Base-by-base conservation (phyloP, 1,139 yeast species). In the Saccharomyces pastorianus region DNA sequence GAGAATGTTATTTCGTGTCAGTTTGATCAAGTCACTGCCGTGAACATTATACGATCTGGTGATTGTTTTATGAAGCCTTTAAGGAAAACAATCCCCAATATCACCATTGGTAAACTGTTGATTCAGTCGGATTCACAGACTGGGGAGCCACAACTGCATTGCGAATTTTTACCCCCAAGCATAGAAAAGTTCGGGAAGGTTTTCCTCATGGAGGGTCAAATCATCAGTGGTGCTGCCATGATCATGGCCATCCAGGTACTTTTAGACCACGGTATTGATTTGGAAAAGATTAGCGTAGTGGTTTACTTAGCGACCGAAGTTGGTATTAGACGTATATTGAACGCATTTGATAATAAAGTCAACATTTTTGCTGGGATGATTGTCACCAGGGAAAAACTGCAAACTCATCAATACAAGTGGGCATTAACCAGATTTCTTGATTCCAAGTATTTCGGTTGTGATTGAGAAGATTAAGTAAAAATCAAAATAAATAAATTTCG, bases 241-340 rank as follows among this genome's bases (percentile, higher is more conserved):
- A 87, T 89, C 51, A 93, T 93, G 98, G 96, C 97, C 0, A 81
- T 89, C 49, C 95, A 90, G 62, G 91, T 93, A 4, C 73, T 93
- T 55, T 63, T 87, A 17, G 98, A 93, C 66, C 96, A 91, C 66
- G 85, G 84, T 17, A 84, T 88, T n/a, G 63, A 68, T 6, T 78
- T 80, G 53, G 73, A 77, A 47, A 79, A 87, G 60, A 87, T 93
- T 47, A 77, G 85, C 2, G 76, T 90, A 53, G 82, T 91, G 32
- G 74, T 84, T 14, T 88, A 86, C 65, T 70, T 86, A 56, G 88
- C 90, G n/a, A 83, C 96, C 0, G 95, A 86, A 61, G 75, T 83
- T 44, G 97, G 96, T 0, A 71, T 89, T n/a, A 76, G 88, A 57
- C 76, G 97, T 55, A 77, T 93, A 4, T 71, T 83, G 53, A 79